These are phyloP conservation scores for Ceratobasidium theobromae DNA, from an alignment of 1,284 basidiomycete genomes.

Conservation along the genomic window DNA sequence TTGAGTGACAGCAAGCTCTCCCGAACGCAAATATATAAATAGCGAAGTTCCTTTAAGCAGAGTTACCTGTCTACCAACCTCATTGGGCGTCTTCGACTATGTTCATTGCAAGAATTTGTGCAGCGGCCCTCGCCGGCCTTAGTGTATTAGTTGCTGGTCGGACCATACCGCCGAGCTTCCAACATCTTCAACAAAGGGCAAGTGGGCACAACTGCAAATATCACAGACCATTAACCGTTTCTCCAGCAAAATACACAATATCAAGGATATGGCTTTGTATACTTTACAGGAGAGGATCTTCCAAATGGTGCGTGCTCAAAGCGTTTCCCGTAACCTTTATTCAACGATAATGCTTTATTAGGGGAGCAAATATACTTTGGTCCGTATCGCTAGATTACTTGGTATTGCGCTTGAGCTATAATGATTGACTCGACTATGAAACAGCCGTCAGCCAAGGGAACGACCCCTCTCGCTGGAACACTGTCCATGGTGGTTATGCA, in stretches of 20 bases:
- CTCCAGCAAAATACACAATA: constrained; percentile 25
- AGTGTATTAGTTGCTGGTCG: constrained; percentile 3
- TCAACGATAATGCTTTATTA: neutral
- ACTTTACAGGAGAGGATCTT: constrained; percentile 24
- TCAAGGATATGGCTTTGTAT: constrained; percentile 26
- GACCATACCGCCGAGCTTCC: constrained; percentile 7
- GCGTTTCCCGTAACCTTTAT: neutral
- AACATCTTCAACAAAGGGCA: constrained; percentile 14
- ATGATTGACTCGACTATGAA: neutral
- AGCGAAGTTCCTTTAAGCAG: too few relatives aligned
- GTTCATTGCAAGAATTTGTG: constrained; percentile 1
- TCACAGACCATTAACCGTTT: neutral
- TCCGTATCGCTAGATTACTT: neutral
- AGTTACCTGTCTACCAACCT: neutral
- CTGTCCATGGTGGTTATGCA: constrained; percentile 1
- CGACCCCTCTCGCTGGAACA: constrained; percentile 11
- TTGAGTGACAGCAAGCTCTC: neutral
- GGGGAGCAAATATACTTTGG: constrained; percentile 30
- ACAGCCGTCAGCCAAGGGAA: constrained; percentile 25
- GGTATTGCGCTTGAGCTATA: too few relatives aligned
- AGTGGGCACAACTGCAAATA: neutral
- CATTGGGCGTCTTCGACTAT: neutral
- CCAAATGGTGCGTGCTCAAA: constrained; percentile 8
- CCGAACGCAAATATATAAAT: neutral
- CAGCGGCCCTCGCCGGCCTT: neutral